A percentile compares a stretch with the other conserved stretches of the same genome.
phyloP scores from a whole-genome alignment of 352 stramenopile genomes.

The Globisporangium splendens region DNA sequence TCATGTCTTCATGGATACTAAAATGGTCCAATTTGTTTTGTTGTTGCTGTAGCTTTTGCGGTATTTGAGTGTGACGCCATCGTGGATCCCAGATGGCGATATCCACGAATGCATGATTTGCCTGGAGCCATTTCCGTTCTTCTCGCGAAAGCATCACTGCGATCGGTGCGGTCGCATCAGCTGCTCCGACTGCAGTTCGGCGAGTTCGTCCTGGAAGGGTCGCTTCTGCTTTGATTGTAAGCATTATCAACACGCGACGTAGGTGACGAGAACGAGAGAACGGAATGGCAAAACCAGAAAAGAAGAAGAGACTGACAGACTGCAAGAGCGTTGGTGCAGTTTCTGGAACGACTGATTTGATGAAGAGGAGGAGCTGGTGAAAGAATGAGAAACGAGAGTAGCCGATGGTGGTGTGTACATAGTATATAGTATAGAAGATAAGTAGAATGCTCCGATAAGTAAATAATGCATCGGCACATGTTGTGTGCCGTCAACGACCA shows the following conservation, averaged over 20 bases:
- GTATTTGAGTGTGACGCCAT: slow-evolving; percentile 50
- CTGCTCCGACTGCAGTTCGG: slow-evolving; percentile 68
- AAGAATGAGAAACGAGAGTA: no score
- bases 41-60: slow-evolving; percentile 31
- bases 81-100: slow-evolving; percentile 58
- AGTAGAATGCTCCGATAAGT: neutral
- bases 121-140: slow-evolving; percentile 62
- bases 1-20: neutral
- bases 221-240: slow-evolving; percentile 79
- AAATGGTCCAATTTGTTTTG: neutral
- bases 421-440: neutral
- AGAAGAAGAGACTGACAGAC: neutral
- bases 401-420: no score
- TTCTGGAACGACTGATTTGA: slow-evolving; percentile 9
- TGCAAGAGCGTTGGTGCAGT: no score
- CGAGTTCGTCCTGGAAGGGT: slow-evolving; percentile 67
- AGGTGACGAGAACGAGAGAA: slow-evolving; percentile 4
- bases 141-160: slow-evolving; percentile 72
- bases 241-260: slow-evolving; percentile 56
- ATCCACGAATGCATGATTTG: slow-evolving; percentile 73
- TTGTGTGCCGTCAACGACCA: neutral
- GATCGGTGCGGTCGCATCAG: slow-evolving; percentile 71
- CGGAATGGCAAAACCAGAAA: neutral
- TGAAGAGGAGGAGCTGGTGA: neutral
- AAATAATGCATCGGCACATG: neutral